A percentile compares a stretch with the other conserved stretches of the same genome.
These are phyloP conservation scores for Blastobotrys indianensis DNA, from an alignment of 1,139 yeast genomes.

Conservation along the genomic window DNA sequence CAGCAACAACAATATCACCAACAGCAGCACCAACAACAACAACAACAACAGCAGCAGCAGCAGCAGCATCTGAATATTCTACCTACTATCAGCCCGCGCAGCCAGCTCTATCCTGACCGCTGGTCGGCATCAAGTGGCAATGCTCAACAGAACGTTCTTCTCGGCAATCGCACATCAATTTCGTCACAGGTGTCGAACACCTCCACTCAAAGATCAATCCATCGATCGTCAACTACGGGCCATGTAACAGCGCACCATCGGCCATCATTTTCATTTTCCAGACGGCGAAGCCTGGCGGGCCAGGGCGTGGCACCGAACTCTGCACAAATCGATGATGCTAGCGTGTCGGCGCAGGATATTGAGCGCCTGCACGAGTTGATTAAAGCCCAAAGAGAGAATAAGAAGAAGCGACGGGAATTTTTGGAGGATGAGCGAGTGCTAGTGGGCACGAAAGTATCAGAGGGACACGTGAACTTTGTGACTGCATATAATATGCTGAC, in stretches of 20 bases:
- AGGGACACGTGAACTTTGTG: conserved; percentile 88
- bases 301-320: conserved; percentile 12
- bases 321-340: conserved; percentile 14
- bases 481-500: conserved; percentile 97
- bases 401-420: conserved; percentile 39
- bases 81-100: too few species aligned
- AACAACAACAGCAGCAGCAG: too few species aligned
- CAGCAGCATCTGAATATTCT: too few species aligned
- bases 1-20: background rate
- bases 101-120: too few species aligned
- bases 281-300: conserved; percentile 21
- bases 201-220: conserved; percentile 7
- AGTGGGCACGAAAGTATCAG: conserved; percentile 78
- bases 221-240: conserved; percentile 8
- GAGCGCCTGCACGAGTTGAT: conserved; percentile 28
- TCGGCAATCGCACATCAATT: conserved; percentile 10
- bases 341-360: conserved; percentile 22
- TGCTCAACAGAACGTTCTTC: background rate
- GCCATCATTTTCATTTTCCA: conserved; percentile 24
- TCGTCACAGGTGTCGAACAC: conserved; percentile 13
- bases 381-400: conserved; percentile 39
- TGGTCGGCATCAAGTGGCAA: too few species aligned
- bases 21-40: too few species aligned
- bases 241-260: conserved; percentile 16
- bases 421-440: conserved; percentile 59